Base-by-base conservation (phyloP, 2,329 filamentous ascomycete species). In the Sporothrix euskadiensis region DNA sequence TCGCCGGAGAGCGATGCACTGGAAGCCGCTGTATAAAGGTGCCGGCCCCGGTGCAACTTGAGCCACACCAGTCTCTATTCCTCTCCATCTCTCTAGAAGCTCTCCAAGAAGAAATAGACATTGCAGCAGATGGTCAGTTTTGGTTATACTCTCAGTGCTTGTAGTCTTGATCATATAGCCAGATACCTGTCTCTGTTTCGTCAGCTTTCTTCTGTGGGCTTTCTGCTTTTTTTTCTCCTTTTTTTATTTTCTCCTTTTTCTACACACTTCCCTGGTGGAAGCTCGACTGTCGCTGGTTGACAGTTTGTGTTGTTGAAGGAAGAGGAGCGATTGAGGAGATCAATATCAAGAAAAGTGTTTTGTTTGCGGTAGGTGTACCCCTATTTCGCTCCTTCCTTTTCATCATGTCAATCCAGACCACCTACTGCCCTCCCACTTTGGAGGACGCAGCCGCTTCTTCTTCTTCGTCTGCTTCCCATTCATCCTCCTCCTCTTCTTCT, bases 201-300 rank as follows among this genome's bases (percentile, higher is more conserved):
- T 69, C 32, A 30, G 8, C 9, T 52, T n/a, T 44, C 32, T 56
- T 49, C 3, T 4, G 39, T 41, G 19, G 10, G 66, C 2, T 35
- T 52, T 9, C 52, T 30, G 22, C 30, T 8, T 16, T 12, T n/a
- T 47, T 47, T 52, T 9, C 52, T 30, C 7, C 30, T 8, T 16
- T n/a, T n/a, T 47, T 30, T 39, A 26, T 26, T 32, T n/a, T 49
- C 39, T 47, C 12, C 5, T 4, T 22, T 12, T 26, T 26, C 14
- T 19, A 6, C 47, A 26, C 66, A 19, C 10, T 54, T 69, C 47
- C 66, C 66, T 41, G 66, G 66, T n/a, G 66, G 47, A 69, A 69
- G 30, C 10, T 49, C 1, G 10, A 9, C 16, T 30, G 30, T 69
- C 66, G n/a, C 66, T 54, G 16, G 44, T 47, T 26, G 66, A 12